Percentiles rank a stretch among this genome's conserved stretches.
Conservation (phyloP, 148 eudicot species). For the Persicaria maculosa region DNA sequence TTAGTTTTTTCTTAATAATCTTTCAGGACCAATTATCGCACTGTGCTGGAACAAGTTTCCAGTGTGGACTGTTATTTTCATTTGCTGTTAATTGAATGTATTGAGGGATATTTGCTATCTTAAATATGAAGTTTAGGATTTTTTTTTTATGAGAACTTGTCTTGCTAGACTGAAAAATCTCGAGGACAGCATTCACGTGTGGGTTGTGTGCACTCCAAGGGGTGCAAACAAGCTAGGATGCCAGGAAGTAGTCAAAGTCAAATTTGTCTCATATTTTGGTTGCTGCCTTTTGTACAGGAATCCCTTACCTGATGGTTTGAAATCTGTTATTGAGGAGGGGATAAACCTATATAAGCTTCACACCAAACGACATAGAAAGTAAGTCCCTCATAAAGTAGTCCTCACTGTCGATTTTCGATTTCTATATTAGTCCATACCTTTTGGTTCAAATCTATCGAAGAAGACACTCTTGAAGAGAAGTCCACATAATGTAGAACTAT, state of each 20-base stretch:
- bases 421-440: slow-evolving; percentile 4
- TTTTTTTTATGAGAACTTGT: neutral
- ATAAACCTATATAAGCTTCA: slow-evolving; percentile 66
- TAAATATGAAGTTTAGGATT: neutral
- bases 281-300: slow-evolving; percentile 31
- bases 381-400: neutral
- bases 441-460: neutral
- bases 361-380: slow-evolving; percentile 65
- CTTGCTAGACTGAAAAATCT: neutral
- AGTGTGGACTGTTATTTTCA: neutral
- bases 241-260: neutral
- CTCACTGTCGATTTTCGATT: neutral
- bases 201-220: neutral
- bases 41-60: neutral
- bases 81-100: neutral
- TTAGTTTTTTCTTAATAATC: neutral
- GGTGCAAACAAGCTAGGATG: neutral
- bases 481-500: neutral
- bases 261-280: neutral
- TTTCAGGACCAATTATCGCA: neutral
- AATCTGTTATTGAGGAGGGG: slow-evolving; percentile 77
- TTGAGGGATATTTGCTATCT: neutral
- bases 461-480: neutral
- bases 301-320: slow-evolving; percentile 62
- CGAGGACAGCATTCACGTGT: too few relatives aligned